Conservation (phyloP, 306 rosid species). For the Myrica gale region DNA sequence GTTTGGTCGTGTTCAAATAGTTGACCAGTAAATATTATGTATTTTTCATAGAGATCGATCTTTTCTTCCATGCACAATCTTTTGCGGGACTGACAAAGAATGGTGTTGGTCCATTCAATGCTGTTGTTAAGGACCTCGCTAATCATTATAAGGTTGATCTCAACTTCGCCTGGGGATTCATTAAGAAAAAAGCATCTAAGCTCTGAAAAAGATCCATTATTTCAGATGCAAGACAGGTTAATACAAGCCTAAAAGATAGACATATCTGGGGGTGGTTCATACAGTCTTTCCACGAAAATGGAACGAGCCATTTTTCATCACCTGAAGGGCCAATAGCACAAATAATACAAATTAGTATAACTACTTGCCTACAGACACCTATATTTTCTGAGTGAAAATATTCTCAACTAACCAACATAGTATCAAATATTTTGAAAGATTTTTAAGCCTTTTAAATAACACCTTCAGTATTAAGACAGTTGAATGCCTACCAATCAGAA, state of each 20-base stretch:
- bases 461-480: neutral
- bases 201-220: neutral
- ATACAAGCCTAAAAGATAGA: constrained; percentile 61
- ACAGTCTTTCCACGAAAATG: constrained; percentile 78
- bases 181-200: no score
- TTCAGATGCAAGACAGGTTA: neutral
- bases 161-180: no score
- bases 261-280: constrained; percentile 82
- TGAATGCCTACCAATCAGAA: neutral
- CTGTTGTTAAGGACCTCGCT: no score
- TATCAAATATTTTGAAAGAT: neutral
- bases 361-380: neutral
- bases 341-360: neutral
- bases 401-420: neutral
- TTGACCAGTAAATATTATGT: no score
- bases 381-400: neutral
- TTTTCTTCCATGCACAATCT: no score
- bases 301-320: constrained; percentile 61
- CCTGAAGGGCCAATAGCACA: constrained; percentile 40
- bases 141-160: no score
- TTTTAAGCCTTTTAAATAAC: neutral
- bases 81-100: no score
- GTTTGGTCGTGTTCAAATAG: no score
- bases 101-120: no score
- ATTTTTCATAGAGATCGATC: no score